These are phyloP conservation scores for Metschnikowia koreensis DNA, from an alignment of 805 yeast genomes.

Conservation along the genomic window DNA sequence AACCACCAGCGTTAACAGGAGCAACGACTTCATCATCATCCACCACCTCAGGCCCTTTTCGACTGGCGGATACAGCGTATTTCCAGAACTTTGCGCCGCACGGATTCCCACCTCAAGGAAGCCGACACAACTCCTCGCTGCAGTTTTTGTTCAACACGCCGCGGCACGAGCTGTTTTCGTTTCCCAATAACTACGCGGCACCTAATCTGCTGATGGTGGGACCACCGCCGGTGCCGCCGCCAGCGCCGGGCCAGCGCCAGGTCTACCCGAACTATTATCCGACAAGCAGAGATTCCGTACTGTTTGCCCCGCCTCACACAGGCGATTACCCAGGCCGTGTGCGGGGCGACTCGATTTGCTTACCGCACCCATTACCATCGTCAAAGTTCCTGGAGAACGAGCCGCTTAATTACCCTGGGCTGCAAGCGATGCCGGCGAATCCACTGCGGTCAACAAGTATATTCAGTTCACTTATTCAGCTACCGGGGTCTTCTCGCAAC, in stretches of 20 bases:
- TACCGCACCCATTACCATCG: constrained; percentile 35
- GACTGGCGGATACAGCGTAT: constrained; percentile 2
- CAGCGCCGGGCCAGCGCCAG: constrained; percentile 3
- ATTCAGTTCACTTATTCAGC: constrained; percentile 38
- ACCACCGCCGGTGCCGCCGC: constrained; percentile 6
- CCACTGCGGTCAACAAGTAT: constrained; percentile 35
- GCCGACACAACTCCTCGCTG: constrained; percentile 16
- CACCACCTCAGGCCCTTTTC: too few relatives aligned
- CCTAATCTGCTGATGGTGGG: constrained; percentile 9
- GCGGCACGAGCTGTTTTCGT: constrained; percentile 31
- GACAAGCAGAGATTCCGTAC: constrained; percentile 18
- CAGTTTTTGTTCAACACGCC: constrained; percentile 25
- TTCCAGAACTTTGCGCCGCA: constrained; percentile 9
- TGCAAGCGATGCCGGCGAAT: background rate
- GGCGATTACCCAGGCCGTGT: constrained; percentile 22
- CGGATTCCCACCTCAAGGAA: constrained; percentile 7
- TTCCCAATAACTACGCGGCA: constrained; percentile 20
- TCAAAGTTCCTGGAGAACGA: constrained; percentile 8
- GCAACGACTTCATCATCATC: too few relatives aligned
- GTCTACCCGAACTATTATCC: constrained; percentile 21
- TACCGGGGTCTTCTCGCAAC: constrained; percentile 35
- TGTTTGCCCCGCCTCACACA: constrained; percentile 7
- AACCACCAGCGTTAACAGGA: background rate
- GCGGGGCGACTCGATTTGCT: constrained; percentile 37
- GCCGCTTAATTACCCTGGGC: constrained; percentile 3